phyloP scores from a whole-genome alignment of 345 rosid genomes.

The Bruguiera parviflora region DNA sequence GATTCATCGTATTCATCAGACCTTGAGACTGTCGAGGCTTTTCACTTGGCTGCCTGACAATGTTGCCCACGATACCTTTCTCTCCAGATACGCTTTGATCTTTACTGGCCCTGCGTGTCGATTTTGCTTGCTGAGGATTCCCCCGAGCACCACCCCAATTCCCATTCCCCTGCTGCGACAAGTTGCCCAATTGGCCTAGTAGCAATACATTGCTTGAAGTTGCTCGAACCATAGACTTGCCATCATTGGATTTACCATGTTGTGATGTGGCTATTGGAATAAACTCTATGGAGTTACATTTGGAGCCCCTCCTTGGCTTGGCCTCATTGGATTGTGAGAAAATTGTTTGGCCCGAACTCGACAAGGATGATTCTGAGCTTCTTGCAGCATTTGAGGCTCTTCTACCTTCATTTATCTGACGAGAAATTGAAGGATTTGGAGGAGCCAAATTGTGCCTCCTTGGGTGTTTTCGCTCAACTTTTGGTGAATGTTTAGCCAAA shows the following conservation, averaged over 20 bases:
- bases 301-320: conserved; percentile 15
- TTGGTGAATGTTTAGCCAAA: conserved; percentile 18
- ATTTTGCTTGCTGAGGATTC: conserved; percentile 20
- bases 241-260: conserved; percentile 16
- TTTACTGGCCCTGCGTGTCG: conserved; percentile 26
- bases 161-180: conserved; percentile 30
- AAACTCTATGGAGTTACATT: conserved; percentile 23
- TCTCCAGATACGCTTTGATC: conserved; percentile 27
- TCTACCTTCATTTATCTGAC: conserved; percentile 12
- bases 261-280: conserved; percentile 9
- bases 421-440: conserved; percentile 15
- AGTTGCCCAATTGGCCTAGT: conserved; percentile 36
- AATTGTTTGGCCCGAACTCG: conserved; percentile 20
- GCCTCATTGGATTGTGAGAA: not conserved
- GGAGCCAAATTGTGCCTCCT: conserved; percentile 25
- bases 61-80: conserved; percentile 62
- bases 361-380: conserved; percentile 41
- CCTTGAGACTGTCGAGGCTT: conserved; percentile 23
- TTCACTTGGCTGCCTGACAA: conserved; percentile 45
- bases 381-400: conserved; percentile 37
- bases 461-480: conserved; percentile 24
- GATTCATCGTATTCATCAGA: conserved; percentile 36
- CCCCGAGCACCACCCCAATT: conserved; percentile 17
- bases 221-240: conserved; percentile 32
- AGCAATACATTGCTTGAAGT: conserved; percentile 36